These are phyloP conservation scores for Trichoderma sp. DNA, from an alignment of 2,329 filamentous ascomycete species.

Conservation along the genomic window DNA sequence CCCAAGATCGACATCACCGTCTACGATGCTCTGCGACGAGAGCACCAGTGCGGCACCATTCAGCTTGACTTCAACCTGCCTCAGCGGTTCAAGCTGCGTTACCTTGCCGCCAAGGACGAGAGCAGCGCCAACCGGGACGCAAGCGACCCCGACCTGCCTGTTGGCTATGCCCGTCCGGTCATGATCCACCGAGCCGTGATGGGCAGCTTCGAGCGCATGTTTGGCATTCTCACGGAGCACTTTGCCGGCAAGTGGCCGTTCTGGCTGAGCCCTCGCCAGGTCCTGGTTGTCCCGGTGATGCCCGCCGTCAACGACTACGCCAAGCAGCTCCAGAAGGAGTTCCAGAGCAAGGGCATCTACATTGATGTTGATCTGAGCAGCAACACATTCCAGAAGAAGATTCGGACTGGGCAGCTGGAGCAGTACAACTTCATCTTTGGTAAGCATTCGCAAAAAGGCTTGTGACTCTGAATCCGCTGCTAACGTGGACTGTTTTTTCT, in stretches of 20 bases:
- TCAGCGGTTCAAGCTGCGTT: slow-evolving; percentile 46
- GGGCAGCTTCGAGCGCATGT: slow-evolving; percentile 67
- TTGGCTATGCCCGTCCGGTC: slow-evolving; percentile 76
- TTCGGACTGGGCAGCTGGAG: slow-evolving; percentile 75
- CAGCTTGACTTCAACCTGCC: slow-evolving; percentile 87
- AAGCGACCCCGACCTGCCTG: slow-evolving; percentile 55
- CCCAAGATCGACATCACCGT: slow-evolving; percentile 99
- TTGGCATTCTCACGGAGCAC: slow-evolving; percentile 80
- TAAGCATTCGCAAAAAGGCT: slow-evolving; percentile 42
- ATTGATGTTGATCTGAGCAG: slow-evolving; percentile 61
- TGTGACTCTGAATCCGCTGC: slow-evolving; percentile 26
- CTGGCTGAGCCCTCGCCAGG: slow-evolving; percentile 83
- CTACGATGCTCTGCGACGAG: slow-evolving; percentile 79
- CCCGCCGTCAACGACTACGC: slow-evolving; percentile 80
- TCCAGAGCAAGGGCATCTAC: slow-evolving; percentile 69
- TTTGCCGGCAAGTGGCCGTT: slow-evolving; percentile 88
- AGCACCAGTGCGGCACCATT: slow-evolving; percentile 68
- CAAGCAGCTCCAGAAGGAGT: slow-evolving; percentile 69
- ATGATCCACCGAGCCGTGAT: slow-evolving; percentile 85
- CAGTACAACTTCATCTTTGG: slow-evolving; percentile 85
- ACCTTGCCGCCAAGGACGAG: slow-evolving; percentile 56
- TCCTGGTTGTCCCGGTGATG: slow-evolving; percentile 63
- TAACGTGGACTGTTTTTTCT: not conserved
- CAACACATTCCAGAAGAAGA: slow-evolving; percentile 89
- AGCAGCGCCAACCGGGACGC: slow-evolving; percentile 47